Percentiles rank a stretch among this genome's conserved stretches.
These are phyloP conservation scores for Suillus bovinus DNA, from an alignment of 768 basidiomycete species.

Conservation along the genomic window DNA sequence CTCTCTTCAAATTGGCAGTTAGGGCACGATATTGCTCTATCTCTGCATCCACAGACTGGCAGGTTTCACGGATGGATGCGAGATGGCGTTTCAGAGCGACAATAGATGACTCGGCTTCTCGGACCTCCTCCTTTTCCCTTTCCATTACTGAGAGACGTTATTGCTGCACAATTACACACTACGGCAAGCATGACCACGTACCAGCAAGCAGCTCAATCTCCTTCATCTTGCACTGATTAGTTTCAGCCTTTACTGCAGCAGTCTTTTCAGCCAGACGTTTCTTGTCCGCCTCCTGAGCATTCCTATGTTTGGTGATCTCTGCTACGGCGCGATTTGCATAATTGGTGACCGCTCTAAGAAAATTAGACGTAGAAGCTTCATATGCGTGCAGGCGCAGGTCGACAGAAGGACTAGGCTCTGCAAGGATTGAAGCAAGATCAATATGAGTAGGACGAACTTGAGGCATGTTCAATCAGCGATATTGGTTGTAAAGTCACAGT, in stretches of 20 bases:
- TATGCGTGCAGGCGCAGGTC: constrained; percentile 63
- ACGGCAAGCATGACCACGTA: constrained; percentile 35
- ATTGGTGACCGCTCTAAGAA: constrained; percentile 67
- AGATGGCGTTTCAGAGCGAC: constrained; percentile 67
- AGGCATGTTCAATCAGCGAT: constrained; percentile 3
- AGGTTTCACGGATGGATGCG: constrained; percentile 59
- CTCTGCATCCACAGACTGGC: constrained; percentile 59
- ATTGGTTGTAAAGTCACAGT: not conserved
- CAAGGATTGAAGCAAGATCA: constrained; percentile 58
- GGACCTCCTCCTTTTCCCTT: constrained; percentile 70
- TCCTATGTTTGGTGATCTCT: constrained; percentile 67
- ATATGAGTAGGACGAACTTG: constrained; percentile 42
- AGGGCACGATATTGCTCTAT: constrained; percentile 71
- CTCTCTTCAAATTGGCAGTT: constrained; percentile 63
- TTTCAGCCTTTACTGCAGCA: constrained; percentile 66
- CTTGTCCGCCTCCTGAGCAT: constrained; percentile 59
- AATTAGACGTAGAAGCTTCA: constrained; percentile 68
- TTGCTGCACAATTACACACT: not conserved
- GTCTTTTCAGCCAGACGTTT: constrained; percentile 63
- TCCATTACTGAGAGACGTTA: constrained; percentile 49
- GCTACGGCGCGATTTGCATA: constrained; percentile 74
- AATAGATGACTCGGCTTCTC: constrained; percentile 64
- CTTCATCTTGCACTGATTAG: constrained; percentile 69
- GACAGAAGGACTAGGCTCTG: constrained; percentile 56
- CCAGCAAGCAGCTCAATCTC: constrained; percentile 80